These are phyloP conservation scores for Apiotrichum mycotoxinovorans DNA, from an alignment of 1,284 basidiomycete genomes.

Conservation along the genomic window DNA sequence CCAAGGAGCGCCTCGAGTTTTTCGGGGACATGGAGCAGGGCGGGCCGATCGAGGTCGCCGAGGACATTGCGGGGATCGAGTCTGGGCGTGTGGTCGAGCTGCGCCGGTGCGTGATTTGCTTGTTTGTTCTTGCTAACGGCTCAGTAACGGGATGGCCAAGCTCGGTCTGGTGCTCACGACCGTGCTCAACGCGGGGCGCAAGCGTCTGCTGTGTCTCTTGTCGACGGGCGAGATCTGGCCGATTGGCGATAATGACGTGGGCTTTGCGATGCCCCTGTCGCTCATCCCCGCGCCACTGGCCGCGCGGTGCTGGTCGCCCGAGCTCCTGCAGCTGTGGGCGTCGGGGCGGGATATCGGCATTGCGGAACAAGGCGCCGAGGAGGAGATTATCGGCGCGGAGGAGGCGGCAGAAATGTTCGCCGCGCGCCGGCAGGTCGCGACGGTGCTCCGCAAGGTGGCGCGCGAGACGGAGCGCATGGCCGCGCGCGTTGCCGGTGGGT, in stretches of 20 bases:
- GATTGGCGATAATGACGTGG: conserved; percentile 40
- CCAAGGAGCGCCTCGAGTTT: conserved; percentile 5
- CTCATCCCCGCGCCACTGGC: conserved; percentile 25
- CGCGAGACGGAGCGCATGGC: conserved; percentile 43
- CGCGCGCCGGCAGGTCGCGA: conserved; percentile 34
- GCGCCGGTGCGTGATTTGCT: conserved; percentile 30
- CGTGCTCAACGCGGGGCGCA: conserved; percentile 25
- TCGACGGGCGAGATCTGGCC: conserved; percentile 43
- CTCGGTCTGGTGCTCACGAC: conserved; percentile 40
- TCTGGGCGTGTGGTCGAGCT: conserved; percentile 38
- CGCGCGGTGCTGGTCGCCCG: conserved; percentile 29
- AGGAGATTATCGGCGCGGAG: conserved; percentile 4
- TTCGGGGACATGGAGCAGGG: conserved; percentile 4
- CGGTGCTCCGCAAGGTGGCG: conserved; percentile 34
- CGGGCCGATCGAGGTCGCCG: conserved; percentile 8
- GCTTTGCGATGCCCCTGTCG: conserved; percentile 43
- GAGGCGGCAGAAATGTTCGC: conserved; percentile 26
- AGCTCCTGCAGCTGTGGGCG: conserved; percentile 27
- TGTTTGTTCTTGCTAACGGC: too few relatives aligned
- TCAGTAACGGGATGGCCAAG: conserved; percentile 24
- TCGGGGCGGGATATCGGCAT: conserved; percentile 19
- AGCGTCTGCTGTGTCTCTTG: conserved; percentile 36
- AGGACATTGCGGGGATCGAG: conserved; percentile 27
- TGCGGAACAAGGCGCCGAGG: conserved; percentile 1
- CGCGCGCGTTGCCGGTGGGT: conserved; percentile 21